phyloP scores from a whole-genome alignment of 345 rosid species.

The Eucalyptus pauciflora region DNA sequence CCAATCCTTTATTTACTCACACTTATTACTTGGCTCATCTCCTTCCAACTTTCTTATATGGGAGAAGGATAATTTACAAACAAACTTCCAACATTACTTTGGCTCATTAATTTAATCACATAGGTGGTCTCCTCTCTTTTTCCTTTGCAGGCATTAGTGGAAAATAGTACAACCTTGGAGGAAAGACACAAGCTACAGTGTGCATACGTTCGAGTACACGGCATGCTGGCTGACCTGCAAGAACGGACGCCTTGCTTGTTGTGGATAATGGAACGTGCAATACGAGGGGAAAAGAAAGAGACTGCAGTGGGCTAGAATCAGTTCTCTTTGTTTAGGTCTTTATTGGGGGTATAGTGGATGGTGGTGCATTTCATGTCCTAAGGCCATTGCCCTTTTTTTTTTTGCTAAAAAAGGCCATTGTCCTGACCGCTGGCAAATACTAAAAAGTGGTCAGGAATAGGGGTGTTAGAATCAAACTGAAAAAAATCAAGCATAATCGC shows the following conservation, averaged over 20 bases:
- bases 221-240: not conserved
- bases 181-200: conserved; percentile 37
- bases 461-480: rapidly evolving
- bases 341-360: not conserved
- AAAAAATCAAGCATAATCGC: too few species aligned
- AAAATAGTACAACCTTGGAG: conserved; percentile 37
- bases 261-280: not conserved
- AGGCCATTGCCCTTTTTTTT: not conserved
- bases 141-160: conserved; percentile 27
- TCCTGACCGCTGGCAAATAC: not conserved
- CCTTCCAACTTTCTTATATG: too few species aligned
- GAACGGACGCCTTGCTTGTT: not conserved
- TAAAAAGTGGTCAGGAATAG: not conserved
- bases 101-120: not conserved
- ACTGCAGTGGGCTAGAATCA: not conserved
- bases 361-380: not conserved
- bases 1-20: too few species aligned
- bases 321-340: not conserved
- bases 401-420: not conserved
- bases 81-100: not conserved
- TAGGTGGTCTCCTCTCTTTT: not conserved
- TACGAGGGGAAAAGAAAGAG: not conserved
- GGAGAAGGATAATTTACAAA: too few species aligned
- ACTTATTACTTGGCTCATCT: too few species aligned
- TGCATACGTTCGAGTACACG: conserved; percentile 22